phyloP scores from a whole-genome alignment of 2,329 filamentous ascomycete species.

The Teratosphaeria destructans region DNA sequence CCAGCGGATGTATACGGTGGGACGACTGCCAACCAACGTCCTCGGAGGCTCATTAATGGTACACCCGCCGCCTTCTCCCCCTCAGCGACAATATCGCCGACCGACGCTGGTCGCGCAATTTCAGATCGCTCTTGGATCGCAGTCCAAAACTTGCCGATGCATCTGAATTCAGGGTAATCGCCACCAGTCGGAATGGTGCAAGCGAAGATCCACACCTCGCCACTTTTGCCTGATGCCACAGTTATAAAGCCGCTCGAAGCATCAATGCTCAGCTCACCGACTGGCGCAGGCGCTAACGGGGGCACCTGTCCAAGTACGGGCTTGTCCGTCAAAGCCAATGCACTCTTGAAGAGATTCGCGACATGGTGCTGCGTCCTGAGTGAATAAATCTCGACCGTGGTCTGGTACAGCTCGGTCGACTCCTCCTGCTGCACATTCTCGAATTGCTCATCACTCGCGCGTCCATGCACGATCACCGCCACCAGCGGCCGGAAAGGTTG shows the following conservation, averaged over 20 bases:
- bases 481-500: slow-evolving; percentile 57
- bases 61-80: slow-evolving; percentile 22
- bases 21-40: slow-evolving; percentile 68
- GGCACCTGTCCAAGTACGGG: slow-evolving; percentile 15
- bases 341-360: slow-evolving; percentile 61
- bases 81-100: slow-evolving; percentile 17
- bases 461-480: slow-evolving; percentile 71
- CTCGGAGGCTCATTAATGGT: slow-evolving; percentile 58
- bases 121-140: slow-evolving; percentile 40
- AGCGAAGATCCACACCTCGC: slow-evolving; percentile 71
- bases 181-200: slow-evolving; percentile 18
- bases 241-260: slow-evolving; percentile 62
- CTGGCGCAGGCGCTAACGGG: slow-evolving; percentile 46
- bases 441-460: slow-evolving; percentile 43
- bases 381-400: slow-evolving; percentile 81
- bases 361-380: slow-evolving; percentile 63
- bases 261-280: slow-evolving; percentile 63
- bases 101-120: slow-evolving; percentile 3
- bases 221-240: slow-evolving; percentile 70
- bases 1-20: slow-evolving; percentile 60
- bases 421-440: slow-evolving; percentile 8
- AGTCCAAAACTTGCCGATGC: slow-evolving; percentile 88
- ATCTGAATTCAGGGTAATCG: slow-evolving; percentile 41
- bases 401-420: slow-evolving; percentile 55
- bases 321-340: slow-evolving; percentile 36